phyloP scores from a whole-genome alignment of 2,329 filamentous ascomycete species.

The Paraphoma chrysanthemicola region DNA sequence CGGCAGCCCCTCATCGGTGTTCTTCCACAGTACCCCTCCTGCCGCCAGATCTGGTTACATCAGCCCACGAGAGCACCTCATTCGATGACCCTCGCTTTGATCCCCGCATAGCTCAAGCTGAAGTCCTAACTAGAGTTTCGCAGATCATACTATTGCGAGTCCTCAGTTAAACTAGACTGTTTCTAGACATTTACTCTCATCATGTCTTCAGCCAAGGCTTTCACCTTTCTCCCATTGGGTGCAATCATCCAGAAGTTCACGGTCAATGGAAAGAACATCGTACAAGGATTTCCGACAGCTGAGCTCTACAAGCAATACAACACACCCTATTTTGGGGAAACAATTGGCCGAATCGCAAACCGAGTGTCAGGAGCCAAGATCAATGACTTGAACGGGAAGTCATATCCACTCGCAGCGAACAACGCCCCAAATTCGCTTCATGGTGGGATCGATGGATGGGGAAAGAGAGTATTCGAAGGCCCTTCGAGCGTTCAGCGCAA shows the following conservation, averaged over 20 bases:
- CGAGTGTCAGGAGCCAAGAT: conserved; percentile 77
- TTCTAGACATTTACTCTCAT: not conserved
- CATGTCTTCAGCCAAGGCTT: conserved; percentile 44
- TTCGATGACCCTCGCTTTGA: not conserved
- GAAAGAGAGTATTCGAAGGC: conserved; percentile 77
- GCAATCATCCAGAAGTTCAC: conserved; percentile 83
- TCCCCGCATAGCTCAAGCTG: not conserved
- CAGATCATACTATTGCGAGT: conserved; percentile 6
- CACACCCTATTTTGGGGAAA: conserved; percentile 85
- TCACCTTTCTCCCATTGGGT: conserved; percentile 74
- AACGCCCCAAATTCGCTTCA: conserved; percentile 74
- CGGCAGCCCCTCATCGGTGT: conserved; percentile 20
- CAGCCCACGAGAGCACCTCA: not conserved
- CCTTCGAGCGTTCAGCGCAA: conserved; percentile 65
- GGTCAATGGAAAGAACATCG: conserved; percentile 82
- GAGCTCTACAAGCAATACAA: conserved; percentile 79
- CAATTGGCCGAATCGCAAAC: conserved; percentile 85
- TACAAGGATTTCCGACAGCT: conserved; percentile 80
- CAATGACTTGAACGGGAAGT: conserved; percentile 72
- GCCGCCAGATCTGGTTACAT: conserved; percentile 4
- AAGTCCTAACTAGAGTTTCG: conserved; percentile 7
- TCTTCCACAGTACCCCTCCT: conserved; percentile 15
- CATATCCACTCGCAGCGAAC: conserved; percentile 76
- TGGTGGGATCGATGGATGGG: conserved; percentile 73
- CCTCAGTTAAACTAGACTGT: conserved; percentile 3